Evolutionary conservation across 169 alveolate species (phyloP), one percentile per base, ranked within the genome.

Genomic region (Besnoitia besnoiti): DNA sequence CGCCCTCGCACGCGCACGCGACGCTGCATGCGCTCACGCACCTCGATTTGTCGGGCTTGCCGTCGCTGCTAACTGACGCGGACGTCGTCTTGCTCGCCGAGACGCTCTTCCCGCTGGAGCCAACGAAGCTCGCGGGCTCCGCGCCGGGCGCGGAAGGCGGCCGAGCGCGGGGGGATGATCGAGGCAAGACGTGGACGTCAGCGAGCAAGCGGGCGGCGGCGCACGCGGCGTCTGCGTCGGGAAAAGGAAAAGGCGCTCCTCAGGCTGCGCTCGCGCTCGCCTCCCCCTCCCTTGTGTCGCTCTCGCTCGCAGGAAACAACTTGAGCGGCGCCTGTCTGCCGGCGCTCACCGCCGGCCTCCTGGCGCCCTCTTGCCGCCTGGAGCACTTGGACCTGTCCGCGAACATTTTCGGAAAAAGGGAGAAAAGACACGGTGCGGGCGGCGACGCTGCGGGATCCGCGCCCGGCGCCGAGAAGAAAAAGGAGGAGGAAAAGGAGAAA

Each of bases 311-410:
- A 8, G 73, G 85, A 5, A 62, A 87, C 39, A 39, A 24, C 75
- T 44, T 87, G 50, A 50, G 85, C 27, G 85, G 84, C 85, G 44
- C 73, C 39, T 51, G 59, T 33, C 46, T 87, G 85, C 91, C 24
- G 40, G 4, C 62, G 14, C n/a, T 87, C 3, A 85, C 82, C 19
- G 85, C 40, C 62, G 85, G 84, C 50, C 49, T 87, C 73, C 46
- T 50, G 73, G 39, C 85, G 55, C 91, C 91, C 33, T 19, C 85
- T 67, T 87, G 91, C 37, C 30, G 59, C 49, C 67, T 87, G 44
- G 33, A 42, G 61, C 35, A 55, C 33, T 30, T 87, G 8, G 91
- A 87, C n/a, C 85, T 87, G 61, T 50, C 82, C 67, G 3, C 46
- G 73, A 87, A 87, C 73, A 46, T 85, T 1, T 35, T 67, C 47